Evolutionary conservation across 2,329 filamentous ascomycete species (phyloP).

Genomic region (Magnaporthiopsis rhizophila): DNA sequence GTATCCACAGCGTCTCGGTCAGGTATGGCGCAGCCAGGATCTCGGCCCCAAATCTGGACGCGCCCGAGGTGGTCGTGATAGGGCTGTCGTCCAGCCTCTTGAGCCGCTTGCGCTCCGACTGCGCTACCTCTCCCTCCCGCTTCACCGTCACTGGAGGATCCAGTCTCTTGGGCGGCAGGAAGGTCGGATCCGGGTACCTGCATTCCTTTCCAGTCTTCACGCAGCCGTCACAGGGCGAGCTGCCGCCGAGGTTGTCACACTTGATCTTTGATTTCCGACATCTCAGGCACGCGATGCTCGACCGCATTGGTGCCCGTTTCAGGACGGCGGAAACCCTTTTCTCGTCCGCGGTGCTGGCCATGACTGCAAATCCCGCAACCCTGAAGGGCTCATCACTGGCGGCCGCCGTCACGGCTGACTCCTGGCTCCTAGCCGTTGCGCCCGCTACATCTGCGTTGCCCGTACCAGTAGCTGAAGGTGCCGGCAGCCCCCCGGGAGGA

Average conservation of each 20-base stretch:
- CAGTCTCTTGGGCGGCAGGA: conserved; percentile 26
- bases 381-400: not conserved
- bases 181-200: conserved; percentile 52
- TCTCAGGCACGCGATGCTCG: conserved; percentile 68
- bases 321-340: conserved; percentile 16
- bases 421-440: not conserved
- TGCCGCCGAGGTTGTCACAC: conserved; percentile 70
- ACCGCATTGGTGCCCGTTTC: conserved; percentile 55
- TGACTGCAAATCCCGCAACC: conserved; percentile 1
- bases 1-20: conserved; percentile 57
- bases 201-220: conserved; percentile 65
- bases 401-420: not conserved
- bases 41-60: conserved; percentile 40
- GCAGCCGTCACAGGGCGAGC: conserved; percentile 66
- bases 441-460: not conserved
- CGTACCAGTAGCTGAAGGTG: conserved; percentile 11
- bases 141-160: conserved; percentile 28
- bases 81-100: conserved; percentile 36
- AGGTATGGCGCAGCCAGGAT: conserved; percentile 54
- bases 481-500: conserved; percentile 12
- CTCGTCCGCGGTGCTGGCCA: conserved; percentile 1
- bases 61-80: conserved; percentile 27
- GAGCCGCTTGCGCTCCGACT: conserved; percentile 41
- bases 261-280: conserved; percentile 81
- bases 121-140: conserved; percentile 31